These are phyloP conservation scores for Suillus cothurnatus DNA, from an alignment of 768 basidiomycete species.

Conservation along the genomic window DNA sequence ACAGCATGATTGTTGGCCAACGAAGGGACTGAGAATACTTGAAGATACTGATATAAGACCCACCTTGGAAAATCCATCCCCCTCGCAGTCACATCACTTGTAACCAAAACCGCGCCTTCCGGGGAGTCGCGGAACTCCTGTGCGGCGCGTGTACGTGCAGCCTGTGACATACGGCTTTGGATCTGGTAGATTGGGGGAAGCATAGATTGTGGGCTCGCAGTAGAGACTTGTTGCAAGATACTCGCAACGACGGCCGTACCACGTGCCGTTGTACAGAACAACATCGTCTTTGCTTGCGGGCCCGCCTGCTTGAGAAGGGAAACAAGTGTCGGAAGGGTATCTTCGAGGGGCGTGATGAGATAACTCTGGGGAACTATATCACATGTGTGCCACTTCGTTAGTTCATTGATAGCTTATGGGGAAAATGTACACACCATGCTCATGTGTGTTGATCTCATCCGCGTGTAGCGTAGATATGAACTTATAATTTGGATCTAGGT, in stretches of 20 bases:
- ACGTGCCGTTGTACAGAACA: slow-evolving; percentile 71
- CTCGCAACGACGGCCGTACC: slow-evolving; percentile 47
- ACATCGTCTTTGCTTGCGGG: slow-evolving; percentile 48
- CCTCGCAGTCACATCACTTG: slow-evolving; percentile 61
- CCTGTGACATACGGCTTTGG: slow-evolving; percentile 58
- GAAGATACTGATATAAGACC: slow-evolving; percentile 15
- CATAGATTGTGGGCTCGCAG: slow-evolving; percentile 20
- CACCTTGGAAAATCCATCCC: slow-evolving; percentile 71
- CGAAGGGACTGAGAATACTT: background rate
- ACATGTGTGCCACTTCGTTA: background rate
- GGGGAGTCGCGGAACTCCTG: slow-evolving; percentile 47
- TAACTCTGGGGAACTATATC: slow-evolving; percentile 48
- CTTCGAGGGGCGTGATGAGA: slow-evolving; percentile 42
- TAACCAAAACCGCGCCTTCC: slow-evolving; percentile 48
- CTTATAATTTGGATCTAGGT: slow-evolving; percentile 29
- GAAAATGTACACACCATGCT: slow-evolving; percentile 45
- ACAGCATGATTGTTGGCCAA: background rate
- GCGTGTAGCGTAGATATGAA: slow-evolving; percentile 62
- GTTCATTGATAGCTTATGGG: background rate
- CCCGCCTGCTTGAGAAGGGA: slow-evolving; percentile 42
- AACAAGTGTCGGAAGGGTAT: slow-evolving; percentile 43
- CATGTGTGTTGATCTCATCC: slow-evolving; percentile 62
- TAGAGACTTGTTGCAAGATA: slow-evolving; percentile 26
- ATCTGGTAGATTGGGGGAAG: slow-evolving; percentile 51
- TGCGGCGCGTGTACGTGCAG: slow-evolving; percentile 47